These are phyloP conservation scores for Ogataea nitratoaversa DNA, from an alignment of 805 yeast species.

Conservation along the genomic window DNA sequence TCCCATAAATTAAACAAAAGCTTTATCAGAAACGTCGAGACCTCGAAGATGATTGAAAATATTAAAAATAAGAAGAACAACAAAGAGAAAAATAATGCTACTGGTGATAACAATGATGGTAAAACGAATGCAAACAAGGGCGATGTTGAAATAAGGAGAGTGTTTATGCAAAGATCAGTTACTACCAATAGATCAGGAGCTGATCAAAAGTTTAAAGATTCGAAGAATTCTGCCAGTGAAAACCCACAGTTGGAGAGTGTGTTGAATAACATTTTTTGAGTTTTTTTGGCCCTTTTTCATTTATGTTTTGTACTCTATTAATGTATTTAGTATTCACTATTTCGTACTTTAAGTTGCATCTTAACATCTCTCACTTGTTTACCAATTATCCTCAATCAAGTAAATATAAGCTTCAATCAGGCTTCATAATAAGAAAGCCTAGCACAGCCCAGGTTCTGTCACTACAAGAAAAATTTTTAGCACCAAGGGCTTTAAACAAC, in stretches of 20 bases:
- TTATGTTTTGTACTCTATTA: too few relatives aligned
- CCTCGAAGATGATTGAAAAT: conserved; percentile 71
- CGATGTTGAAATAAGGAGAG: conserved; percentile 43
- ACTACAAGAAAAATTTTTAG: too few relatives aligned
- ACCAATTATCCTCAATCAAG: too few relatives aligned
- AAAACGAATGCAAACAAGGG: too few relatives aligned
- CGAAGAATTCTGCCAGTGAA: conserved; percentile 27
- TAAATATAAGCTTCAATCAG: too few relatives aligned
- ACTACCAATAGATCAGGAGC: conserved; percentile 67
- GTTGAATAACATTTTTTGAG: conserved; percentile 51
- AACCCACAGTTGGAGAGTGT: conserved; percentile 39
- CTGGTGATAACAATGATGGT: conserved; percentile 21
- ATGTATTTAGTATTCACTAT: too few relatives aligned
- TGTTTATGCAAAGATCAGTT: conserved; percentile 68
- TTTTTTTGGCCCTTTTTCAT: too few relatives aligned
- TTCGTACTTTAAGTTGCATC: too few relatives aligned
- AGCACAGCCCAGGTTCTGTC: too few relatives aligned
- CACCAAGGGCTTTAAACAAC: too few relatives aligned
- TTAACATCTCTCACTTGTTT: too few relatives aligned
- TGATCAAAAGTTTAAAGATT: conserved; percentile 38
- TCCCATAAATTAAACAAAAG: conserved; percentile 83
- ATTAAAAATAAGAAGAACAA: conserved; percentile 50
- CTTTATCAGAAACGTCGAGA: conserved; percentile 79
- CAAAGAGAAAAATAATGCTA: conserved; percentile 16
- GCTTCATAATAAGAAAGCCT: too few relatives aligned